Conservation (phyloP, 2,329 filamentous ascomycete genomes). For the Myriosclerotinia scirpicola region DNA sequence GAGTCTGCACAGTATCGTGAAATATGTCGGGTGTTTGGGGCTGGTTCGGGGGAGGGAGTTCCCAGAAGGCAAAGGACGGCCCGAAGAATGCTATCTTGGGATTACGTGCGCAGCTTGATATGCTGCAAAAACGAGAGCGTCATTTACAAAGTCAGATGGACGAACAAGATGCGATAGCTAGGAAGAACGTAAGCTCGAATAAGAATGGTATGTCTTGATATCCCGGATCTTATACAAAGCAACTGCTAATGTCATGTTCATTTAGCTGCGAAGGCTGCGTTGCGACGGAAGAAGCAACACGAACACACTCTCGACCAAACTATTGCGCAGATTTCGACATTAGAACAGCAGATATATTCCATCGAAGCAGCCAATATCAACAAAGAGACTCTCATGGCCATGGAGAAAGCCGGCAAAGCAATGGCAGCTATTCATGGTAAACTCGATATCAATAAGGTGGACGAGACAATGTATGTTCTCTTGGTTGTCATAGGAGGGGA, state of each 20-base stretch:
- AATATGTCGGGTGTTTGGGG: slow-evolving; percentile 71
- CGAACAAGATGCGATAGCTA: slow-evolving; percentile 83
- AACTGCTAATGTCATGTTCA: slow-evolving; percentile 2
- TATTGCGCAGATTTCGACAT: slow-evolving; percentile 79
- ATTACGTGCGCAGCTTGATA: slow-evolving; percentile 86
- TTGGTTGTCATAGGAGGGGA: not conserved
- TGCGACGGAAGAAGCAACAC: slow-evolving; percentile 91
- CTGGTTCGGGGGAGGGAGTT: slow-evolving; percentile 86
- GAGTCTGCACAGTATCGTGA: slow-evolving; percentile 28
- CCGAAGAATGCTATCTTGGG: slow-evolving; percentile 95
- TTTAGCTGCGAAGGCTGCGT: slow-evolving; percentile 81
- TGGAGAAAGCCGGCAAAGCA: slow-evolving; percentile 85
- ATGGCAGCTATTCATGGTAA: slow-evolving; percentile 93
- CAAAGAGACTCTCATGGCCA: slow-evolving; percentile 88
- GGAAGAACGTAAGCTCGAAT: slow-evolving; percentile 85
- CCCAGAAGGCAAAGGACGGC: slow-evolving; percentile 85
- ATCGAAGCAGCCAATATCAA: slow-evolving; percentile 99
- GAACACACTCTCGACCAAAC: slow-evolving; percentile 93
- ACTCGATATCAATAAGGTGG: slow-evolving; percentile 90
- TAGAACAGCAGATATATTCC: slow-evolving; percentile 93
- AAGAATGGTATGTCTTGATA: slow-evolving; percentile 70
- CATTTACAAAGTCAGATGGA: slow-evolving; percentile 90
- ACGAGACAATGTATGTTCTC: slow-evolving; percentile 80
- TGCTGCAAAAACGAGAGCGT: slow-evolving; percentile 95
- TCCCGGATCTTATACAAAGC: not conserved